Percentiles rank a stretch among this genome's conserved stretches.
phyloP scores from a whole-genome alignment of 495 filamentous ascomycete species.

The Rostrohypoxylon terebratum region DNA sequence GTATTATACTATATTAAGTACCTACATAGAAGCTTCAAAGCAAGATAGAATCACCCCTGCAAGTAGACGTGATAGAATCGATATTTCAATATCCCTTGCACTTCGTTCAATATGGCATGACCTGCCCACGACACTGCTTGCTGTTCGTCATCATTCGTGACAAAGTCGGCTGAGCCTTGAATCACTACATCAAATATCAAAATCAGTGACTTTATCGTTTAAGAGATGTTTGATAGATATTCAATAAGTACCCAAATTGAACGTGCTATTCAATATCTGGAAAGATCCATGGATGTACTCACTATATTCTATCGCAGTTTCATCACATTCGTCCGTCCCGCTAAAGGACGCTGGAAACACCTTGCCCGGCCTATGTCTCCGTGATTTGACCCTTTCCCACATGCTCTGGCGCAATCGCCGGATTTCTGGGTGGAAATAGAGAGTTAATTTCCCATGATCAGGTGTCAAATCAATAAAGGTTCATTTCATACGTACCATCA shows the following conservation, averaged over 20 bases:
- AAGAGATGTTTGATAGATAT: neutral
- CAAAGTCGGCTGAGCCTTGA: slow-evolving; percentile 45
- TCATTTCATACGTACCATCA: slow-evolving; percentile 42
- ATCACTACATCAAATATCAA: slow-evolving; percentile 32
- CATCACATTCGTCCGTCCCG: slow-evolving; percentile 10
- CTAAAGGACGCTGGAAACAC: slow-evolving; percentile 51
- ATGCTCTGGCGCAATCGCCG: slow-evolving; percentile 40
- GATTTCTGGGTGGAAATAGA: slow-evolving; percentile 26
- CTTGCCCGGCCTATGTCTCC: slow-evolving; percentile 49
- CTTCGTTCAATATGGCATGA: slow-evolving; percentile 39
- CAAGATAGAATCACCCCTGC: slow-evolving; percentile 17
- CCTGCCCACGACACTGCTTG: slow-evolving; percentile 42
- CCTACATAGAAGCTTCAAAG: neutral
- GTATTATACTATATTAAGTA: neutral
- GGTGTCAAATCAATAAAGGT: neutral
- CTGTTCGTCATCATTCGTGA: slow-evolving; percentile 31
- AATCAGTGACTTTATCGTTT: neutral
- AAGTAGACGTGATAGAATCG: slow-evolving; percentile 49
- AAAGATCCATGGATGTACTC: neutral
- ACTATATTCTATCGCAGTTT: slow-evolving; percentile 45
- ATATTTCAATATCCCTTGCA: slow-evolving; percentile 37
- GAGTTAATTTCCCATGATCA: neutral
- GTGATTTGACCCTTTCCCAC: slow-evolving; percentile 46
- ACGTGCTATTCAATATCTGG: neutral
- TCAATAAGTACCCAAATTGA: no score